phyloP scores from a whole-genome alignment of 768 basidiomycete genomes.

The Tubosaeta brunneosetosa region DNA sequence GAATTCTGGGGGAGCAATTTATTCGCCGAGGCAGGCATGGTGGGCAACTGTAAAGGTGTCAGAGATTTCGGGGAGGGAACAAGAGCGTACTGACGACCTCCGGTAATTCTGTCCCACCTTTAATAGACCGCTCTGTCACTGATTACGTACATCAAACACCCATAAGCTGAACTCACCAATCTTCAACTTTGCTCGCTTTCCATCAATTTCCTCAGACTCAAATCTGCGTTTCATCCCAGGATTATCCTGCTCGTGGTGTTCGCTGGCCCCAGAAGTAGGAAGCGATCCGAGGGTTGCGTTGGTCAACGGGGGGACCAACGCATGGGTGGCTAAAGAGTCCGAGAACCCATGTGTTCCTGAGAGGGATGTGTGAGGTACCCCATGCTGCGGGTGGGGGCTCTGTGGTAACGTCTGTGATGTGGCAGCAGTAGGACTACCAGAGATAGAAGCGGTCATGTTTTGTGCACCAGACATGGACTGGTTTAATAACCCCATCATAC shows the following conservation, averaged over 20 bases:
- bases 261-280: conserved; percentile 10
- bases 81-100: conserved; percentile 40
- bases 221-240: conserved; percentile 71
- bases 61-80: conserved; percentile 11
- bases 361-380: conserved; percentile 15
- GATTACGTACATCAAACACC: conserved; percentile 23
- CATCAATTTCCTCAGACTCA: conserved; percentile 58
- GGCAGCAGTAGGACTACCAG: conserved; percentile 21
- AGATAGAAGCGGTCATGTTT: conserved; percentile 16
- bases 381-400: conserved; percentile 28
- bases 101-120: conserved; percentile 42
- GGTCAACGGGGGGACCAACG: conserved; percentile 13
- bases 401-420: conserved; percentile 28
- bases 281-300: conserved; percentile 12
- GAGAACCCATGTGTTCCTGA: conserved; percentile 24
- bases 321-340: conserved; percentile 21
- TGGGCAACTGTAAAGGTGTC: conserved; percentile 12
- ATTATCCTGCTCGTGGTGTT: conserved; percentile 51
- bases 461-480: conserved; percentile 23
- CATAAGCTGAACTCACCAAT: conserved; percentile 49
- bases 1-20: conserved; percentile 14
- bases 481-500: conserved; percentile 23
- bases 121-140: conserved; percentile 20
- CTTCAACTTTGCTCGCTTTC: conserved; percentile 68
- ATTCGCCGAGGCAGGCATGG: conserved; percentile 19